These are phyloP conservation scores for Sarocladium strictum DNA, from an alignment of 2,329 filamentous ascomycete genomes.

Conservation along the genomic window DNA sequence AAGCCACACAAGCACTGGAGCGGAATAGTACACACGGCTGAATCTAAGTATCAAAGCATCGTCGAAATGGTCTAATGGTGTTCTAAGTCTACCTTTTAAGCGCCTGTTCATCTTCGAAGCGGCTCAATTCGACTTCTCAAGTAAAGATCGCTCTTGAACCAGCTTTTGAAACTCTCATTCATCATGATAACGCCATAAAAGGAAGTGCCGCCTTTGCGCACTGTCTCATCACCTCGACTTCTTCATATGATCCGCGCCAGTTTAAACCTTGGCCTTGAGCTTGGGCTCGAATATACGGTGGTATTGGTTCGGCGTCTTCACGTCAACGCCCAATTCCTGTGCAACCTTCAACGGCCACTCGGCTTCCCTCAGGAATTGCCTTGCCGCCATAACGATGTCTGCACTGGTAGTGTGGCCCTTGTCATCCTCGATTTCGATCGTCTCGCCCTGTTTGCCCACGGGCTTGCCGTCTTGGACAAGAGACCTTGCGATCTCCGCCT, in stretches of 20 bases:
- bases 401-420: slow-evolving; percentile 36
- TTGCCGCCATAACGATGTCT: slow-evolving; percentile 68
- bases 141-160: neutral
- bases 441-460: slow-evolving; percentile 22
- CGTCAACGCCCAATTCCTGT: slow-evolving; percentile 62
- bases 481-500: slow-evolving; percentile 59
- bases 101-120: neutral
- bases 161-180: neutral
- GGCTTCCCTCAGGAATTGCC: slow-evolving; percentile 78
- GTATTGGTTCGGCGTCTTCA: slow-evolving; percentile 68
- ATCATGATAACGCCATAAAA: neutral
- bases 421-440: slow-evolving; percentile 34
- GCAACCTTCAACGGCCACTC: slow-evolving; percentile 70
- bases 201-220: neutral
- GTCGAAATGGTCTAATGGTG: neutral
- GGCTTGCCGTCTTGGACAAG: slow-evolving; percentile 43
- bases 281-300: neutral
- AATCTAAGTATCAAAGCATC: neutral
- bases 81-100: neutral
- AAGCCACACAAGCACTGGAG: neutral
- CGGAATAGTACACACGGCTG: neutral
- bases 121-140: neutral
- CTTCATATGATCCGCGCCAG: neutral
- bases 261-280: neutral
- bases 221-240: neutral